phyloP scores from a whole-genome alignment of 2,329 filamentous ascomycete species.

The Aureobasidium leucospermi region DNA sequence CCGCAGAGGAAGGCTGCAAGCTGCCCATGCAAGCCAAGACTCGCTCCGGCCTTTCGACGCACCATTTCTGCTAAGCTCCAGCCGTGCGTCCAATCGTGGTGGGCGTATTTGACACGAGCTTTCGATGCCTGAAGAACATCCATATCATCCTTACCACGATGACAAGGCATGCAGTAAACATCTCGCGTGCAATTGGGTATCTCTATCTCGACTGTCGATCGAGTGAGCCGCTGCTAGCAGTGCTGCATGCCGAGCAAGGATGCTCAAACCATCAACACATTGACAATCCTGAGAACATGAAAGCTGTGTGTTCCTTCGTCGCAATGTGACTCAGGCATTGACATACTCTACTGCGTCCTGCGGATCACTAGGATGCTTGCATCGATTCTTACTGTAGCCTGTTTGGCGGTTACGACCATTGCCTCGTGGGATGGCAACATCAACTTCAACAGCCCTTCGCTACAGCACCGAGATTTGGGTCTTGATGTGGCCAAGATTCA shows the following conservation, averaged over 20 bases:
- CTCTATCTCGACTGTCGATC: not conserved
- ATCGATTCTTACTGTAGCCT: not conserved
- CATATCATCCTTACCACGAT: not conserved
- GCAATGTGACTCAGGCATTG: not conserved
- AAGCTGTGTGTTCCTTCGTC: not conserved
- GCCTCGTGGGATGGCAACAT: conserved; percentile 5
- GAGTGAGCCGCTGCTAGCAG: not conserved
- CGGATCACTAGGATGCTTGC: not conserved
- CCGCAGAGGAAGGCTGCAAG: not conserved
- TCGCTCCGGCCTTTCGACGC: not conserved
- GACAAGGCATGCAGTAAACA: not conserved
- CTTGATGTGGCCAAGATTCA: conserved; percentile 1
- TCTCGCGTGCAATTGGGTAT: not conserved
- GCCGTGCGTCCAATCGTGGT: not conserved
- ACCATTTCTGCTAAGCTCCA: not conserved
- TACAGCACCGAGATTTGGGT: conserved; percentile 1
- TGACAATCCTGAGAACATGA: not conserved
- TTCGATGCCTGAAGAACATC: not conserved
- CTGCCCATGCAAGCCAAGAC: not conserved
- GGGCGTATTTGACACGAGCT: not conserved
- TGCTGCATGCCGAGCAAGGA: not conserved
- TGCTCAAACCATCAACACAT: not conserved
- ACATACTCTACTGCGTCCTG: not conserved
- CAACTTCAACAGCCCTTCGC: not conserved
- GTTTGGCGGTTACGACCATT: not conserved